Base-by-base conservation (phyloP, 140 eudicot species). In the Bidens hawaiensis region DNA sequence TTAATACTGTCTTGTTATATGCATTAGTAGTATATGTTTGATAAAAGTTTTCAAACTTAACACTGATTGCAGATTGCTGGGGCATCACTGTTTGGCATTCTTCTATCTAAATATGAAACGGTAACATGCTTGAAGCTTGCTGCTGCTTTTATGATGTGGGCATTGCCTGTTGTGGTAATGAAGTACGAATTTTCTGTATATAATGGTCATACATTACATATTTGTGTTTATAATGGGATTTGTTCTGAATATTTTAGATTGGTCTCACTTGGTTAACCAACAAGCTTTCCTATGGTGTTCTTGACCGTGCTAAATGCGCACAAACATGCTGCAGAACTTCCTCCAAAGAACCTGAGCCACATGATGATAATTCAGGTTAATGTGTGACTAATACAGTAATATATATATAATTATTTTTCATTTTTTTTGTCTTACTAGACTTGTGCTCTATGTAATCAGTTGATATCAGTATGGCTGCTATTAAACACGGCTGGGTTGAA, bases 261-360 rank as follows among this genome's bases (percentile, higher is more conserved):
- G 70, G 76, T 69, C 93, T 91, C 52, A 87, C 95, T 7, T 91
- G 96, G 91, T 64, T 91, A 60, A 94, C 99, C 65, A 85, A 94
- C 79, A 81, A 77, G 76, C 87, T 94, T 63, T 94, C 99, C 46
- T 68, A 80, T 52, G 99, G 97, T 40, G 99, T 94, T 71, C 97
- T 94, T 61, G 90, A 81, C 61, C 99, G 89, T 59, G 82, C 95
- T 47, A 87, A 78, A 67, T 78, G 75, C 59, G 65, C 81, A 21
- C 83, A 76, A 68, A 58, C 84, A 50, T 77, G 67, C 78, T 71
- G 85, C 65, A 59, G 76, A 63, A 67, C 75, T 70, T 82, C 82
- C 19, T 51, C 78, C 34, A 64, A 27, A 61, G 80, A 67, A 50
- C 56, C 69, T 16, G 38, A 60, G 45, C 72, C 61, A 23, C 72